Evolutionary conservation across 1,139 yeast species (phyloP), one percentile per base, ranked within the genome.

Genomic region (Wickerhamiella pararugosa): DNA sequence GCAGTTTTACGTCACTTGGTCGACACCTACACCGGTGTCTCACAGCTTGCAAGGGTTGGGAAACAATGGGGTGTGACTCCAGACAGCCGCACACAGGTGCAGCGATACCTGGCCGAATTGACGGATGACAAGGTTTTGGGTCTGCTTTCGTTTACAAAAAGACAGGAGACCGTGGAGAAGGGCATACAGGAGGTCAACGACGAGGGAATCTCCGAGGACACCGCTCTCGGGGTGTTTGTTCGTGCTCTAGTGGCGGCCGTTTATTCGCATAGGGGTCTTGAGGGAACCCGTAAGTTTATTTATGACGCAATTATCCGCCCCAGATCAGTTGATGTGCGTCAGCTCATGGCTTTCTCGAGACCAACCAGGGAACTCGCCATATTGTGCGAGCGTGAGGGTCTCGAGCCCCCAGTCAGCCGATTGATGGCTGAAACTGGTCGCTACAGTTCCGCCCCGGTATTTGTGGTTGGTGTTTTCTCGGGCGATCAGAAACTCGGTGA

Each of bases 361-460:
- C 96, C 98, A 39, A 80, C 92, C 21, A 72, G 92, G 58, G 93
- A 87, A 58, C 69, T 90, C 48, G 73, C 86, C 2, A 72, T 76
- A 48, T 66, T 92, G 42, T 78, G 95, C 56, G 78, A 76, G 47
- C 76, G 90, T 51, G 81, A 87, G 56, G 73, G 75, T n/a, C 67
- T 87, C 50, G 71, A 72, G 43, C 71, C 74, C 29, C 96, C 96
- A 25, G 70, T 81, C 5, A 76, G 87, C 34, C 76, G 94, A 58
- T 71, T 92, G 47, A 66, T 90, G 47, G 90, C 94, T 29, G 99
- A 90, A 63, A 80, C 94, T 28, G 99, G 99, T 59, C 74, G 98
- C 61, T 67, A 70, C 54, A 76, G 95, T 4, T 73, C 75, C 46
- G 76, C 83, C 44, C 94, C 98, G 26, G 79, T 86, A 36, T 90